These are phyloP conservation scores for Colletotrichum sp. DNA, from an alignment of 2,329 filamentous ascomycete species.

Conservation along the genomic window DNA sequence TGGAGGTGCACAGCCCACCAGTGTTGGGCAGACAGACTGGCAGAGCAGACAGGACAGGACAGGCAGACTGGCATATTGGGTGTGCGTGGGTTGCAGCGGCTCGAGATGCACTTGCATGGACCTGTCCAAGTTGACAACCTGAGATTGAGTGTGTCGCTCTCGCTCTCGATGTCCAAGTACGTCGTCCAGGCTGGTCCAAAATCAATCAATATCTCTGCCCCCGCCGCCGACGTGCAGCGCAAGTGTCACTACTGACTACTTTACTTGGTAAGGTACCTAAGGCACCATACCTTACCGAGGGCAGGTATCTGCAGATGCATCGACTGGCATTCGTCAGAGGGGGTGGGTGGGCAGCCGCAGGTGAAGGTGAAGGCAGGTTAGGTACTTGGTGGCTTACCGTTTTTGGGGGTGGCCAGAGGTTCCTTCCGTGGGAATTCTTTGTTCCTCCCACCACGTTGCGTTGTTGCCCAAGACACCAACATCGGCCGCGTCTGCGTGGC, in stretches of 20 bases:
- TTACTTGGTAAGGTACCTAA: background rate
- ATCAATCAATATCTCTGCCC: background rate
- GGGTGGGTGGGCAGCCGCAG: background rate
- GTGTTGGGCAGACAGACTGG: background rate
- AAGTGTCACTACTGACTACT: background rate
- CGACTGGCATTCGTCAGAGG: background rate
- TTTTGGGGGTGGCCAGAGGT: background rate
- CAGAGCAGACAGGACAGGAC: background rate
- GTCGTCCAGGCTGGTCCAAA: background rate
- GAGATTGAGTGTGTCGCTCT: background rate
- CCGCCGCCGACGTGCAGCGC: conserved; percentile 11
- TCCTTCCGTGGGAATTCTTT: background rate
- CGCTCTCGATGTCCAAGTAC: background rate
- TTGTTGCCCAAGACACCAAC: background rate
- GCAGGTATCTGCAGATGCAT: background rate
- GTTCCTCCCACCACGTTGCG: background rate
- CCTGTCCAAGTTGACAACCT: background rate
- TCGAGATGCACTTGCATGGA: background rate
- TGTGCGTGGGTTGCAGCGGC: background rate
- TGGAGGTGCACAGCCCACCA: conserved; percentile 3
- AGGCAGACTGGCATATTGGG: background rate
- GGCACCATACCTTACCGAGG: no score
- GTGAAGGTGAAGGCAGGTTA: background rate
- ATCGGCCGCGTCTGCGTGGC: conserved; percentile 1
- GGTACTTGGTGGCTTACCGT: background rate